These are phyloP conservation scores for Hepatocystis sp. DNA, from an alignment of 169 alveolate genomes.

Conservation along the genomic window DNA sequence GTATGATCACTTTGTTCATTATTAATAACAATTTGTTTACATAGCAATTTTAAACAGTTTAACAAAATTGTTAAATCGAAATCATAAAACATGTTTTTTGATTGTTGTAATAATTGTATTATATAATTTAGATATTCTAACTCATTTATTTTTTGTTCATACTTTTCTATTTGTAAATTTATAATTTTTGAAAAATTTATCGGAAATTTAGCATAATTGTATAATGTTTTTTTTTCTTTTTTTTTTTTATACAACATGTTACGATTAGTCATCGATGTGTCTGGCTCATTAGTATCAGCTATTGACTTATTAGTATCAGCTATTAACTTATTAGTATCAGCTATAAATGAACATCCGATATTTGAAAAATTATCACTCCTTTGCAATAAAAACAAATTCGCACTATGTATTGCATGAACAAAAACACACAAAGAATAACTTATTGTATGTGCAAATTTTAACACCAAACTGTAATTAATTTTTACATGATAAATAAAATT, in stretches of 20 bases:
- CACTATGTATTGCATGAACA: conserved; percentile 36
- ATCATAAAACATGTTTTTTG: conserved; percentile 33
- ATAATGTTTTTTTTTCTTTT: conserved; percentile 2
- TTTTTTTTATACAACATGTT: not conserved
- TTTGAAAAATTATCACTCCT: conserved; percentile 1
- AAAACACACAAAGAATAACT: conserved; percentile 15
- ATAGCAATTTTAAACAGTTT: conserved; percentile 32
- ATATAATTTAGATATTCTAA: conserved; percentile 31
- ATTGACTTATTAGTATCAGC: too few species aligned
- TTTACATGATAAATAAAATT: conserved; percentile 39
- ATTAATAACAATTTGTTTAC: conserved; percentile 21
- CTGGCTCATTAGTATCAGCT: too few species aligned
- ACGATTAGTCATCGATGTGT: not conserved
- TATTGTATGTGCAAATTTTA: conserved; percentile 36
- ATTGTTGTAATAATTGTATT: conserved; percentile 13
- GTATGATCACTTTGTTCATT: conserved; percentile 19
- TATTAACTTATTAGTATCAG: too few species aligned
- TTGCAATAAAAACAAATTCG: conserved; percentile 12
- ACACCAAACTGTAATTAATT: conserved; percentile 26
- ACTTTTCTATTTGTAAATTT: conserved; percentile 12
- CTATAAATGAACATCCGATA: too few species aligned
- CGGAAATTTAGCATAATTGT: conserved; percentile 36
- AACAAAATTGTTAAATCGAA: conserved; percentile 34
- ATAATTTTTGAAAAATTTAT: conserved; percentile 44
- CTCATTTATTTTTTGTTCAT: conserved; percentile 8